A percentile compares a stretch with the other conserved stretches of the same genome.
phyloP scores from a whole-genome alignment of 176 grass and related monocot species.

The Typha latifolia region DNA sequence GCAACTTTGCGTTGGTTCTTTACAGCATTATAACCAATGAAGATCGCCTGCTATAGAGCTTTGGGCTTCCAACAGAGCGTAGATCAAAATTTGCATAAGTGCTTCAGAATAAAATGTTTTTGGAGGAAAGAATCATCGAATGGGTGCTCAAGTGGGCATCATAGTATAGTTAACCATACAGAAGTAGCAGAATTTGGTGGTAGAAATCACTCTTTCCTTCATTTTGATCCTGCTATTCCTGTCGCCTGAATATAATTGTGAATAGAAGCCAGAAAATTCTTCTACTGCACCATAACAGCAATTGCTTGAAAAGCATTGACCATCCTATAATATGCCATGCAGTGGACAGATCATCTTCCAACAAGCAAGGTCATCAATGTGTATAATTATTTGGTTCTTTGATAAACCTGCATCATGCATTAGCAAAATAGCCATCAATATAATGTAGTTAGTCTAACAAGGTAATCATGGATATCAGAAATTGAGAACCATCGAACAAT shows the following conservation, averaged over 20 bases:
- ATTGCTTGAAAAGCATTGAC: not conserved
- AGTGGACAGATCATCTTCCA: not conserved
- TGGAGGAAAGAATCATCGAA: no score
- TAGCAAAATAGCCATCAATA: not conserved
- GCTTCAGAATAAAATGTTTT: no score
- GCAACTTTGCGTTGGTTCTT: not conserved
- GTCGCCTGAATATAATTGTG: not conserved
- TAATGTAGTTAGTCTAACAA: not conserved
- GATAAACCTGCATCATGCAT: not conserved
- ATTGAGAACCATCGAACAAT: no score
- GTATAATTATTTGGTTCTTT: not conserved
- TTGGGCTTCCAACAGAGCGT: no score
- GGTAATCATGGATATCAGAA: no score
- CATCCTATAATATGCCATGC: not conserved
- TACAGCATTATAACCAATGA: not conserved
- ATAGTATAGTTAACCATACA: no score
- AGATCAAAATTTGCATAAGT: no score
- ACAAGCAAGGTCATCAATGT: not conserved
- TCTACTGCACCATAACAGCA: not conserved
- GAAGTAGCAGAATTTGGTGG: no score
- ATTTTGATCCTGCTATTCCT: not conserved
- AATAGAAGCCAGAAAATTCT: not conserved
- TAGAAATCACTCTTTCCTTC: no score
- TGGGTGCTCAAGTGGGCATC: no score
- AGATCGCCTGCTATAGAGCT: no score